phyloP scores from a whole-genome alignment of 176 grass and related monocot genomes.

The Triticum dicoccoides region DNA sequence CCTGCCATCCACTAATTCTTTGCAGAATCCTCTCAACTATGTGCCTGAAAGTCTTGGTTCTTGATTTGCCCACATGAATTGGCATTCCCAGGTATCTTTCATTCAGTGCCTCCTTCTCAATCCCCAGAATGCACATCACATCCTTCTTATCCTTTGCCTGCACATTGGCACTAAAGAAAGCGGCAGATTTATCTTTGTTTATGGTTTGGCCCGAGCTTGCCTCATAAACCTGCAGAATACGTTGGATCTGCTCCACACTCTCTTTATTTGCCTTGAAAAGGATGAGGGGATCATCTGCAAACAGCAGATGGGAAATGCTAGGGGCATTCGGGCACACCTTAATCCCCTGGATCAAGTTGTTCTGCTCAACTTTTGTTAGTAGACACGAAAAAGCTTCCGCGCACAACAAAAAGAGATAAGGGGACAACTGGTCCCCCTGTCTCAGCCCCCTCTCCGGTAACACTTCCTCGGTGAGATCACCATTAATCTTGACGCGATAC shows the following conservation, averaged over 20 bases:
- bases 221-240: not conserved
- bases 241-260: not conserved
- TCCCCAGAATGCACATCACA: not conserved
- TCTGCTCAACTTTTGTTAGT: no score
- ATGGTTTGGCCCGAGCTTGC: not conserved
- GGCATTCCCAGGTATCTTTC: no score
- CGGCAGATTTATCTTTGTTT: no score
- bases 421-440: no score
- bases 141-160: not conserved
- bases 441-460: no score
- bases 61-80: not conserved
- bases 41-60: not conserved
- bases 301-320: not conserved
- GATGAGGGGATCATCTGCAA: not conserved
- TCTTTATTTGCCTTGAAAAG: not conserved
- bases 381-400: no score
- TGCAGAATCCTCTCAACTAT: not conserved
- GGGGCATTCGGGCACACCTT: no score
- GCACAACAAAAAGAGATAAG: no score
- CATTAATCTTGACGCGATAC: no score
- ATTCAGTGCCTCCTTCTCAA: not conserved
- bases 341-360: no score
- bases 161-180: not conserved
- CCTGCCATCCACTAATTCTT: not conserved
- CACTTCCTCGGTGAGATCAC: no score